Evolutionary conservation across 176 grass and related monocot species (phyloP), one percentile per base, ranked within the genome.

Genomic region (Areca catechu): DNA sequence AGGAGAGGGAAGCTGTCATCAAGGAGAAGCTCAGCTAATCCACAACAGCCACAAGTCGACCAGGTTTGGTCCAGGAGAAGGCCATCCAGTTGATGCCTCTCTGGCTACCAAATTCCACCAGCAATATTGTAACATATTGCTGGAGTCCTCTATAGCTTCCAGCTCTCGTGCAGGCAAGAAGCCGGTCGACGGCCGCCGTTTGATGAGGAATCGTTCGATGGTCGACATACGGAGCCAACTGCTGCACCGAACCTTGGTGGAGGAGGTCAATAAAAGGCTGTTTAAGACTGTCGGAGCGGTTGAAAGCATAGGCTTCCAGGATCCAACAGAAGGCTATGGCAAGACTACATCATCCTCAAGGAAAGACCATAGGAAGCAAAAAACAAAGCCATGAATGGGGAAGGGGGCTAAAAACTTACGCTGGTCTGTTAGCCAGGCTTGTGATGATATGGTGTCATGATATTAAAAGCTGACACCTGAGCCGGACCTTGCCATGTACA

Each of bases 211-310:
- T 78, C 65, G 78, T 9, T 97, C 93, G 10, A 80, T 91, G 93
- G 83, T 97, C 21, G 83, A 97, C 61, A 25, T 88, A 58, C 71
- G 93, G 37, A 91, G 78, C 66, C 93, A 91, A 53, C 65, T 91
- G 66, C 78, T 97, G 47, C 93, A 92, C 63, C 67, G 76, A 47
- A 85, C 68, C 55, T 72, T 92, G 49, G 83, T 92, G 9, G 80
- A 97, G 62, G 80, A 97, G 75, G 79, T 97, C 71, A 97, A 88
- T 61, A 90, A 87, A 24, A 77, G 93, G 51, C 23, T 92, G 68
- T 97, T 97, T 74, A 97, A 92, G 66, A 97, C 93, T 10, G 72
- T 97, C 29, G 93, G 72, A 21, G 74, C 93, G 21, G 83, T 97
- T 43, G 87, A 97, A 66, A 75, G 78, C 77, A 85, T 92, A 21